Evolutionary conservation across 768 basidiomycete genomes (phyloP).

Genomic region (Russula vinacea): DNA sequence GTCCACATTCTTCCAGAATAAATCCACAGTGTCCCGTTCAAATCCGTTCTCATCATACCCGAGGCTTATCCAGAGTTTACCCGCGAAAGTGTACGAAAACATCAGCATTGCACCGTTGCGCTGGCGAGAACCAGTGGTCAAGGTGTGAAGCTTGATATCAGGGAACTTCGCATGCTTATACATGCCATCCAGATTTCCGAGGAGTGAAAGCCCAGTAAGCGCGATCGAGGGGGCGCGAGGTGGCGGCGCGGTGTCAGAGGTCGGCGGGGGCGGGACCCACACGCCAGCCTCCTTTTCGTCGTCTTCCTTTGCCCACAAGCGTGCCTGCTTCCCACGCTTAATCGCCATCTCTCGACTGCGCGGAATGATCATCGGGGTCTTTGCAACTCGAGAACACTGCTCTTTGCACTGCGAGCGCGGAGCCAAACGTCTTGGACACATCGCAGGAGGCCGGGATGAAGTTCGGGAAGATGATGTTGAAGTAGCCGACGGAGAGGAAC

Average conservation of each 20-base stretch:
- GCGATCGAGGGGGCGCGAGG: constrained; percentile 50
- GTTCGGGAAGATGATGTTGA: constrained; percentile 74
- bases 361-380: constrained; percentile 57
- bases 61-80: constrained; percentile 73
- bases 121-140: constrained; percentile 85
- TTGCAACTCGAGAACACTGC: constrained; percentile 65
- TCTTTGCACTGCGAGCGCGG: constrained; percentile 63
- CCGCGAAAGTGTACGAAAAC: constrained; percentile 76
- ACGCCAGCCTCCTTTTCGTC: constrained; percentile 55
- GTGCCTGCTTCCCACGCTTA: constrained; percentile 57
- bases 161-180: constrained; percentile 67
- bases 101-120: constrained; percentile 72
- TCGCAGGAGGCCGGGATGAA: constrained; percentile 53
- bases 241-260: constrained; percentile 20
- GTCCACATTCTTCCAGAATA: constrained; percentile 64
- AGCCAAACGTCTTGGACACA: constrained; percentile 61
- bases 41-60: constrained; percentile 81
- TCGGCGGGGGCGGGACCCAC: constrained; percentile 37
- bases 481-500: constrained; percentile 79
- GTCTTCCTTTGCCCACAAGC: constrained; percentile 71
- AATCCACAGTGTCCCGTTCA: constrained; percentile 53
- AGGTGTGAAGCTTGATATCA: constrained; percentile 56
- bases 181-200: constrained; percentile 81
- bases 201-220: constrained; percentile 72
- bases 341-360: constrained; percentile 63